A percentile compares a stretch with the other conserved stretches of the same genome.
phyloP scores from a whole-genome alignment of 345 rosid genomes.

The Heritiera littoralis region DNA sequence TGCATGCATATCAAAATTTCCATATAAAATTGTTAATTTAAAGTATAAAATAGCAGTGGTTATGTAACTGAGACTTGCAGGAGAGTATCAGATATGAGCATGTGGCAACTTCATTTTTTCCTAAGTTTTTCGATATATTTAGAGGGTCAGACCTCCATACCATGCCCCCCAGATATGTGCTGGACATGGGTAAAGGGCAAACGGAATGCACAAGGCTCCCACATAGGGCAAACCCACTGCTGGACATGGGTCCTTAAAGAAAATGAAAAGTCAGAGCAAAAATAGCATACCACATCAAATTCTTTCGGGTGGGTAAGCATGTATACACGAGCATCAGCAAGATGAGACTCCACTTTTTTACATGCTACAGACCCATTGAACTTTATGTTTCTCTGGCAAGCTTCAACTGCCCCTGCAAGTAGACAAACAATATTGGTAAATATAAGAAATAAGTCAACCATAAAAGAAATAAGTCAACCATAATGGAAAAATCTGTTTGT shows the following conservation, averaged over 20 bases:
- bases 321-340: constrained; percentile 90
- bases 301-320: constrained; percentile 97
- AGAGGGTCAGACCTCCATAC: too few relatives aligned
- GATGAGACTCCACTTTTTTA: constrained; percentile 90
- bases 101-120: too few relatives aligned
- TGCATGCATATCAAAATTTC: neutral
- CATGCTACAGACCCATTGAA: constrained; percentile 86
- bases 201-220: too few relatives aligned
- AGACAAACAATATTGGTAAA: neutral
- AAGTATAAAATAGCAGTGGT: neutral
- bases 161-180: too few relatives aligned
- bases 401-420: constrained; percentile 77
- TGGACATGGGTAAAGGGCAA: too few relatives aligned
- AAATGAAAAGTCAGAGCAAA: too few relatives aligned
- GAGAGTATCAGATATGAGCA: too few relatives aligned
- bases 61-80: too few relatives aligned
- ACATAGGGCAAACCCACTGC: too few relatives aligned
- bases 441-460: neutral
- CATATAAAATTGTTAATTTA: neutral
- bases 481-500: neutral
- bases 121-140: too few relatives aligned
- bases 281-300: constrained; percentile 75
- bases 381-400: constrained; percentile 89
- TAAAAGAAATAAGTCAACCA: too few relatives aligned
- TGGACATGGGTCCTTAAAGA: too few relatives aligned